Base-by-base conservation (phyloP, 108 stramenopile genomes). In the Pelagomonas calceolata region DNA sequence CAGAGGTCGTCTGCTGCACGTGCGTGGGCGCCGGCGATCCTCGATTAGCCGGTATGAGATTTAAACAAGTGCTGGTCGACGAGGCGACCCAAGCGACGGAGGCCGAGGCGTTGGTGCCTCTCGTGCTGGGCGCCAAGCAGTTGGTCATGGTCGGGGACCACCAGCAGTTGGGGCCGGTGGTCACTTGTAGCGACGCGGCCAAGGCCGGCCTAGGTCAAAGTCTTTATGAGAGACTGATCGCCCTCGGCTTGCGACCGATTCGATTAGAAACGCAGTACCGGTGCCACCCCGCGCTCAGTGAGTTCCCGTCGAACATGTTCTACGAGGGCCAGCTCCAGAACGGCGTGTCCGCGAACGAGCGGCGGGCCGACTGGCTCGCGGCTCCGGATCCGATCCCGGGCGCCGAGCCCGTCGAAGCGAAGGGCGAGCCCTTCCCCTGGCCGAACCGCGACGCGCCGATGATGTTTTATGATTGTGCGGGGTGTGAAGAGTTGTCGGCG, bases 41-140 rank as follows among this genome's bases (percentile, higher is more conserved):
- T 10, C 91, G 98, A 63, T 79, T 99, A 45, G 89, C 89, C 77
- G 94, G 95, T 75, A 90, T 94, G 66, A 90, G 92, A 21, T 97
- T 99, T 75, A 87, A 92, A 64, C 94, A 95, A 79, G 95, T 99
- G 35, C 75, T 99, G 68, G 92, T 99, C 82, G 98, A 99, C 77
- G 98, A 99, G 77, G 95, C 95, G 12, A 99, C 98, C 14, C 98
- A 99, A 74, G 98, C 98, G 32, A 92, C 95, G 73, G 98, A 99
- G 82, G 93, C 96, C 18, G 98, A 99, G 80, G 91, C 88, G 31
- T 77, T 99, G 72, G 96, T 99, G 76, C 98, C 98, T 0, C 83
- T 95, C 71, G 91, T 94, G 35, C 83, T 92, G 85, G 98, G 98
- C 66, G 92, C 91, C 66, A 96, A 97, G 79, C 98, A 97, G 79